Evolutionary conservation across 1,284 basidiomycete genomes (phyloP), one percentile per base, ranked within the genome.

Genomic region (Tilletiopsis washingtonensis): DNA sequence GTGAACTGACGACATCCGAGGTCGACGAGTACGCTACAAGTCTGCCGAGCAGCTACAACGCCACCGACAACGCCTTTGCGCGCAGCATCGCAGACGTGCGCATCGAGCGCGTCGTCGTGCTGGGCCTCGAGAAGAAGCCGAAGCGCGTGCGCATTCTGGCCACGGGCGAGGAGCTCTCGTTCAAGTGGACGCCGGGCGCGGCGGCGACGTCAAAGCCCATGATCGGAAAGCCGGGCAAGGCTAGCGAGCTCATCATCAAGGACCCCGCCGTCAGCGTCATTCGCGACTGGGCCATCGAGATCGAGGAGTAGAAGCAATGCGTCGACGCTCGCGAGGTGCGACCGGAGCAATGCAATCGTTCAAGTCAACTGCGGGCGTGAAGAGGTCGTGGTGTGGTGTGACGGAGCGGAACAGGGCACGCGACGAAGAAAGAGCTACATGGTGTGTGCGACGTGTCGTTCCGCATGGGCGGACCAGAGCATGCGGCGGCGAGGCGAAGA

Each of bases 81-180:
- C 41, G 57, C 15, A 57, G 55, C n/a, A 59, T 67, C 39, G 19
- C 43, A 40, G 27, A 55, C 19, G 69, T 69, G 12, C 55, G 66
- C n/a, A 59, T 73, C 5, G 69, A 69, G 32, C 64, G 59, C 50
- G 24, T 73, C 7, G 54, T 71, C n/a, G 51, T 71, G 26, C 50
- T 71, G 9, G 71, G 71, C 29, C 41, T 68, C 24, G 63, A 61
- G 5, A 47, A 47, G 38, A 12, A 14, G 23, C 46, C 46, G n/a
- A 38, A 21, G 11, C 12, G 12, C 12, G 21, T 45, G 17, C 4
- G 21, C 7, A 19, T 46, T 11, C 24, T 23, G 17, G 19, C 26
- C n/a, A 47, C 37, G 7, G 25, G 34, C n/a, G 27, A 41, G 15
- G 7, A 19, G 14, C 40, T 67, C n/a, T 45, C 52, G 24, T 69